Conservation (phyloP, 1,139 yeast species). For the Blastobotrys malaysiensis region DNA sequence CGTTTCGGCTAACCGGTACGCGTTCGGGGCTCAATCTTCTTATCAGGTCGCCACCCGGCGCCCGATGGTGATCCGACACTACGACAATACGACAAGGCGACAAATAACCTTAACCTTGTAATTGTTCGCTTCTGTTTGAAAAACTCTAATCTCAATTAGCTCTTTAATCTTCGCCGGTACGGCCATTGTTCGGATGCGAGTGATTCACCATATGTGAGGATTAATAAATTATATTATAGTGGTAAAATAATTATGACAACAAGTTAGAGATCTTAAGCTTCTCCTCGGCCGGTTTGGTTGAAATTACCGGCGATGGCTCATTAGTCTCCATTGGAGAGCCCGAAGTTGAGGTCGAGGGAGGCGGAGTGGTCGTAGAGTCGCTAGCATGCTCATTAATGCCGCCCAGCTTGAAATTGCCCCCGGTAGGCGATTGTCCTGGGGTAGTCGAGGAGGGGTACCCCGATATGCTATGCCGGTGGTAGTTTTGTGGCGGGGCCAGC, state of each 20-base stretch:
- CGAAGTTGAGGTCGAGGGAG: conserved; percentile 5
- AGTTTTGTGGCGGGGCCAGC: conserved; percentile 2
- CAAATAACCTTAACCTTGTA: not conserved
- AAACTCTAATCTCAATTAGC: not conserved
- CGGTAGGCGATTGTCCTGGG: conserved; percentile 3
- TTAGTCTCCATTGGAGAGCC: conserved; percentile 5
- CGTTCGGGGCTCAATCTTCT: too few species aligned
- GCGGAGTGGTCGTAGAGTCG: conserved; percentile 4
- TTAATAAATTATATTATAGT: not conserved
- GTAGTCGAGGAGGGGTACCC: conserved; percentile 12
- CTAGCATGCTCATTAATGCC: conserved; percentile 1
- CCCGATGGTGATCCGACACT: not conserved
- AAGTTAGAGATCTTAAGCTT: conserved; percentile 25
- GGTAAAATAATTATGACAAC: conserved; percentile 18
- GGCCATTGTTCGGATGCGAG: too few species aligned
- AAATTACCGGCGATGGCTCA: conserved; percentile 1
- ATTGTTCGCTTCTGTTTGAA: too few species aligned
- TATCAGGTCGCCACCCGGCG: not conserved
- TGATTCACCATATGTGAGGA: not conserved
- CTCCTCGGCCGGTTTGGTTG: conserved; percentile 10
- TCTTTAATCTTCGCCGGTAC: not conserved
- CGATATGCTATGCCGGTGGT: conserved; percentile 15
- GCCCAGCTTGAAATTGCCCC: conserved; percentile 3
- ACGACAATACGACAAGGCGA: not conserved
- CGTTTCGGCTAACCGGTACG: not conserved